Conservation (phyloP, 352 stramenopile genomes). For the Globisporangium mamillatum region DNA sequence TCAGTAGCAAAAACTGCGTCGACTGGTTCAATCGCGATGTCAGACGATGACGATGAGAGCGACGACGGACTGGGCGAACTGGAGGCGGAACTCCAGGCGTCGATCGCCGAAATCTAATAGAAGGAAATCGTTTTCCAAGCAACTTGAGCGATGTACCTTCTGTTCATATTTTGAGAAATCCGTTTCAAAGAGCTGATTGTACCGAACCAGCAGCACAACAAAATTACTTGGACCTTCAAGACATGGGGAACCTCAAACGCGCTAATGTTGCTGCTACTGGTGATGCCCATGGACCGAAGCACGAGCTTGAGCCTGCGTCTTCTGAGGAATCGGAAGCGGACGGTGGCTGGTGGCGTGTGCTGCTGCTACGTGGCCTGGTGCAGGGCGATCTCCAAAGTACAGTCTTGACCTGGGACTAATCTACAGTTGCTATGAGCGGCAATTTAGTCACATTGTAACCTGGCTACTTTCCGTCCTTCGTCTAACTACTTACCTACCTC, state of each 20-base stretch:
- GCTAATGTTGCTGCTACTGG: neutral
- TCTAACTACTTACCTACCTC: neutral
- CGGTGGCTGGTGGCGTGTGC: constrained; percentile 18
- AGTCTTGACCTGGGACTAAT: neutral
- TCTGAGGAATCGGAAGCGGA: constrained; percentile 10
- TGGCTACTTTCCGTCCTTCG: neutral
- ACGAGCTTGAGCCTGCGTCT: neutral
- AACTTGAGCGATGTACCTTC: neutral
- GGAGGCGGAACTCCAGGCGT: constrained; percentile 36
- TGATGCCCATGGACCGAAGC: neutral
- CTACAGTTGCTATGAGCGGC: too few species aligned
- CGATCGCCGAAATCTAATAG: neutral
- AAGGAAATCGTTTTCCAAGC: neutral
- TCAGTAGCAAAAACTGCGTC: neutral
- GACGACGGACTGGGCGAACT: constrained; percentile 43
- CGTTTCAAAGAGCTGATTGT: neutral
- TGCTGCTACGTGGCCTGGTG: constrained; percentile 15
- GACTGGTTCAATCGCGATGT: constrained; percentile 23
- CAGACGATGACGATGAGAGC: constrained; percentile 33
- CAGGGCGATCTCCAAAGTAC: constrained; percentile 14
- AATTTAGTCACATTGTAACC: neutral
- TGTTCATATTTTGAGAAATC: neutral
- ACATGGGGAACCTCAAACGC: constrained; percentile 12
- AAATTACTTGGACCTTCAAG: too few species aligned
- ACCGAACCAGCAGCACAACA: too few species aligned